phyloP scores from a whole-genome alignment of 2,329 filamentous ascomycete species.

The Zopfia rhizophila region DNA sequence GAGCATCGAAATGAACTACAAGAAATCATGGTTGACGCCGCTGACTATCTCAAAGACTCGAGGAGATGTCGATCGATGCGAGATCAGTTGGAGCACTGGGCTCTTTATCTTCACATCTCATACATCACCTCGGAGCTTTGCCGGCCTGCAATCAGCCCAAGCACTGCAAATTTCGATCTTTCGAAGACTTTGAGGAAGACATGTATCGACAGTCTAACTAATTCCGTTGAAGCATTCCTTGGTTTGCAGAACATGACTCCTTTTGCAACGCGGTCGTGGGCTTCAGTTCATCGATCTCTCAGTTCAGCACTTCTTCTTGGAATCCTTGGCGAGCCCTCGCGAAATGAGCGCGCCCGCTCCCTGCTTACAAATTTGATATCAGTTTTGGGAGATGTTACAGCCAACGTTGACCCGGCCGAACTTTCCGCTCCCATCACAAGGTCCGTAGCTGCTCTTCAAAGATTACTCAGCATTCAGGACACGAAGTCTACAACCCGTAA shows the following conservation, averaged over 20 bases:
- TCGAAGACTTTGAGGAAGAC: constrained; percentile 62
- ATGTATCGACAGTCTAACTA: constrained; percentile 66
- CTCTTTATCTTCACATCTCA: constrained; percentile 69
- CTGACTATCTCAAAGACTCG: constrained; percentile 67
- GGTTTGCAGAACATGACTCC: constrained; percentile 65
- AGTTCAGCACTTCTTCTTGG: constrained; percentile 57
- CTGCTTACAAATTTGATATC: constrained; percentile 59
- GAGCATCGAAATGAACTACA: constrained; percentile 67
- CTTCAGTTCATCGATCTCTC: constrained; percentile 55
- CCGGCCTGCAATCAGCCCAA: constrained; percentile 67
- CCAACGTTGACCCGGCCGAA: constrained; percentile 59
- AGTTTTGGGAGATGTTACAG: constrained; percentile 59
- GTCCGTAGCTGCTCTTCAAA: constrained; percentile 57
- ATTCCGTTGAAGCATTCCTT: constrained; percentile 69
- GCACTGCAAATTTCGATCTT: constrained; percentile 56
- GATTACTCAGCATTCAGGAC: constrained; percentile 50
- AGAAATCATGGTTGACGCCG: constrained; percentile 67
- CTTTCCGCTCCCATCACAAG: constrained; percentile 60
- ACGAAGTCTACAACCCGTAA: constrained; percentile 32
- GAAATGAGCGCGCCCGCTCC: constrained; percentile 57
- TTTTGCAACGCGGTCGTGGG: constrained; percentile 57
- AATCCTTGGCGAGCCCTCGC: constrained; percentile 56
- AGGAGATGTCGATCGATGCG: constrained; percentile 58
- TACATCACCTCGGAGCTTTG: constrained; percentile 72
- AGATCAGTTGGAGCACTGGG: constrained; percentile 69